phyloP scores from a whole-genome alignment of 192 early-diverging fungal genomes.

The Podila epigama region DNA sequence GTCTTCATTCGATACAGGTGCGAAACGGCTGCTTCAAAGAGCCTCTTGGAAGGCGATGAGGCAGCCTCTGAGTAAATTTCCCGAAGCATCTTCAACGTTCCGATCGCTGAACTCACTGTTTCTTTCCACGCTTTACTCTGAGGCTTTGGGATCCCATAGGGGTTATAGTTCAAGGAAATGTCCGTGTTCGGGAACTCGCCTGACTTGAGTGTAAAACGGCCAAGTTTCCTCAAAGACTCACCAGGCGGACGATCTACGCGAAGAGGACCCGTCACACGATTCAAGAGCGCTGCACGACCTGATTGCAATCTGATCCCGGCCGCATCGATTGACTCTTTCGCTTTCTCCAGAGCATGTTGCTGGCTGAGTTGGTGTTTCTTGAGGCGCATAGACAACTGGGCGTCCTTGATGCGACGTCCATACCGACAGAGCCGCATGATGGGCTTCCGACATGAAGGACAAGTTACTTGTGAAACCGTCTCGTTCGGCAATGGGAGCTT shows the following conservation, averaged over 20 bases:
- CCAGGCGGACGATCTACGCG: neutral
- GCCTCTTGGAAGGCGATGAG: constrained; percentile 19
- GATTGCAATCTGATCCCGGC: neutral
- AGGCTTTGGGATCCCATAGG: constrained; percentile 17
- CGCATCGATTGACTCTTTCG: neutral
- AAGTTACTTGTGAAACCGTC: constrained; percentile 23
- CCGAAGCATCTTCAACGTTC: neutral
- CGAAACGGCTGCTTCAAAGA: constrained; percentile 41
- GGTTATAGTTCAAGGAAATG: neutral
- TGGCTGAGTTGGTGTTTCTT: constrained; percentile 25
- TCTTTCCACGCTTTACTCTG: constrained; percentile 17
- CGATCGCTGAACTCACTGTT: no score
- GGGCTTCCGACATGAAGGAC: constrained; percentile 55
- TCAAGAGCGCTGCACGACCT: neutral
- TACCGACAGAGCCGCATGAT: constrained; percentile 44
- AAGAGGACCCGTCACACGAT: neutral
- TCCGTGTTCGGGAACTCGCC: neutral
- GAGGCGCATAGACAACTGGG: constrained; percentile 22
- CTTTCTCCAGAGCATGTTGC: neutral
- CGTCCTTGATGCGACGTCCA: constrained; percentile 45
- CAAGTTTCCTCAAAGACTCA: neutral
- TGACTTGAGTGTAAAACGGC: neutral
- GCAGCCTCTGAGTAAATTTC: neutral
- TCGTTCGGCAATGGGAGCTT: constrained; percentile 18
- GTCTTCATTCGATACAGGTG: constrained; percentile 30